These are phyloP conservation scores for Fagopyrum homotropicum DNA, from an alignment of 148 eudicot species.

Conservation along the genomic window DNA sequence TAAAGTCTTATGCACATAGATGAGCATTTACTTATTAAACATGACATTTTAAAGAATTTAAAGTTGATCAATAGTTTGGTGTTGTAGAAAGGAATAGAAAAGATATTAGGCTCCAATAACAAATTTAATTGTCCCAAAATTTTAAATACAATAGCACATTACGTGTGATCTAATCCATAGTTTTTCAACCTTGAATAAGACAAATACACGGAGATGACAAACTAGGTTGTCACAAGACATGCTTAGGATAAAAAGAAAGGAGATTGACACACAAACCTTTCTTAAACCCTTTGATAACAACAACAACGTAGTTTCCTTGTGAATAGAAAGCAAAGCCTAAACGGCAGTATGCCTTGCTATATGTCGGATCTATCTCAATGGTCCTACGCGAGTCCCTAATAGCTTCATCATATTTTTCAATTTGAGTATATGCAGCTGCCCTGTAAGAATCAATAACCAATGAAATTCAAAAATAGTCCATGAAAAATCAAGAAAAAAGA, in stretches of 20 bases:
- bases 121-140: not conserved
- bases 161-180: not conserved
- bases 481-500: not conserved
- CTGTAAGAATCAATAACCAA: slow-evolving; percentile 33
- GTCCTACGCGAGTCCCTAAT: slow-evolving; percentile 64
- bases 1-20: too few relatives aligned
- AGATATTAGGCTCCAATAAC: not conserved
- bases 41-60: too few relatives aligned
- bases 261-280: slow-evolving; percentile 42
- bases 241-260: not conserved
- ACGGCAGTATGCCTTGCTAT: slow-evolving; percentile 94
- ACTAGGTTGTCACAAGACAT: not conserved
- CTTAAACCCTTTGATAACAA: slow-evolving; percentile 69
- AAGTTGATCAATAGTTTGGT: too few relatives aligned
- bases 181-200: not conserved
- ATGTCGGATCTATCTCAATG: slow-evolving; percentile 73
- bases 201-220: not conserved
- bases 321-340: slow-evolving; percentile 87
- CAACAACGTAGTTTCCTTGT: slow-evolving; percentile 64
- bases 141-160: not conserved
- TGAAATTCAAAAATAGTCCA: not conserved
- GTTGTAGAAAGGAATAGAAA: slow-evolving; percentile 43
- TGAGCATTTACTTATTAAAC: too few relatives aligned
- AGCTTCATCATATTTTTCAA: slow-evolving; percentile 57
- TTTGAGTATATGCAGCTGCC: slow-evolving; percentile 96